These are phyloP conservation scores for Blastobotrys serpentis DNA, from an alignment of 1,139 yeast genomes.

Conservation along the genomic window DNA sequence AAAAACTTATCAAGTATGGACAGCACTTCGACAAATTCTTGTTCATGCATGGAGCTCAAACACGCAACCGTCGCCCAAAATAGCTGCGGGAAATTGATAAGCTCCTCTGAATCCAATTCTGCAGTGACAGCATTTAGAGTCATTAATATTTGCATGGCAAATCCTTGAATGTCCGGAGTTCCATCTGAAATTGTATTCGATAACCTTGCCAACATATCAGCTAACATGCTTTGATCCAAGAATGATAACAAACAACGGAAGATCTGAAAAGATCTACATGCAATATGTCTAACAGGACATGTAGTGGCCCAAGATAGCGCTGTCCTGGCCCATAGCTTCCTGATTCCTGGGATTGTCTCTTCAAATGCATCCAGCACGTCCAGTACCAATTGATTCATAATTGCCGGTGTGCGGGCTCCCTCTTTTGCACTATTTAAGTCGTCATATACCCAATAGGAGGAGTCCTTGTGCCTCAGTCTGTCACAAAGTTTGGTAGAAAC, in stretches of 20 bases:
- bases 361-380: conserved; percentile 60
- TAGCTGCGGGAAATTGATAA: conserved; percentile 85
- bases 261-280: conserved; percentile 92
- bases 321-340: conserved; percentile 78
- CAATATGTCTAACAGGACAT: conserved; percentile 95
- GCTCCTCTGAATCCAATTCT: conserved; percentile 70
- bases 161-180: conserved; percentile 87
- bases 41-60: conserved; percentile 84
- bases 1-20: conserved; percentile 80
- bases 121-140: conserved; percentile 90
- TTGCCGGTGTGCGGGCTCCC: conserved; percentile 84
- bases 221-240: conserved; percentile 82
- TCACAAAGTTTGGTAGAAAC: conserved; percentile 57
- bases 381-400: conserved; percentile 70
- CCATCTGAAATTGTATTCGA: conserved; percentile 93
- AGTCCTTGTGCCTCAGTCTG: conserved; percentile 42
- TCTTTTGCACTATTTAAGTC: conserved; percentile 74
- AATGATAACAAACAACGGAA: conserved; percentile 78
- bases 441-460: conserved; percentile 78
- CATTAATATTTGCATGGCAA: conserved; percentile 96
- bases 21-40: conserved; percentile 84
- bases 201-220: conserved; percentile 89
- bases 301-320: conserved; percentile 95
- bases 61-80: conserved; percentile 98
- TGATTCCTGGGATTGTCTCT: conserved; percentile 52